Base-by-base conservation (phyloP, 2,329 filamentous ascomycete genomes). In the Ophiostoma quercus region DNA sequence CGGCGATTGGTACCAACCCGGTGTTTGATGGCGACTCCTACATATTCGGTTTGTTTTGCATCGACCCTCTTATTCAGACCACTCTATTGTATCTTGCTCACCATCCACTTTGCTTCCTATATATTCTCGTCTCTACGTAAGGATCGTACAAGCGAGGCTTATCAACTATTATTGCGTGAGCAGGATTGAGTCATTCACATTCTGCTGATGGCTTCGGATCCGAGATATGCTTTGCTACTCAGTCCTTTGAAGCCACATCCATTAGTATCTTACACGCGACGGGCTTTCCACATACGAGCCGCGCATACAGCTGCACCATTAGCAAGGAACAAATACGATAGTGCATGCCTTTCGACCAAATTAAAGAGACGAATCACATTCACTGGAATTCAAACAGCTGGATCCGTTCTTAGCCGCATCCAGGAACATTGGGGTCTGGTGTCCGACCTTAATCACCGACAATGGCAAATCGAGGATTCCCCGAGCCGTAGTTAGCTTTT, bases 101-200 rank as follows among this genome's bases (percentile, higher is more conserved):
- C 22, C 51, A 57, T 57, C 51, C 51, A 57, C 51, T 57, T 25
- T 57, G 12, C 51, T 39, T 43, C 63, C 63, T 66, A 43, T 37
- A 66, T 66, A 66, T 66, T 66, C 37, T 66, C 63, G 63, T 66
- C 11, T 34, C 7, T 29, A 2, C 25, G n/a, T 8, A 34, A 8
- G 34, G 34, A 34, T 34, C 34, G 34, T 34, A 6, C 34, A 34
- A 34, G 6, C 6, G 32, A 37, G 14, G 25, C 8, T 37, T 37
- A 16, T 34, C 11, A 63, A n/a, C 14, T 43, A 2, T 16, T 43
- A 4, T 43, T 16, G 7, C 0, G 51, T 57, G 51, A 57, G n/a
- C 51, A 57, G 5, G 51, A 29, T 29, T 57, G 22, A 47, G 43
- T 47, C 43, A 47, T 47, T 47, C 43, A 5, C 43, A 19, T 47